A percentile compares a stretch with the other conserved stretches of the same genome.
phyloP scores from a whole-genome alignment of 179 eudicot genomes.

The Actinidia arguta region DNA sequence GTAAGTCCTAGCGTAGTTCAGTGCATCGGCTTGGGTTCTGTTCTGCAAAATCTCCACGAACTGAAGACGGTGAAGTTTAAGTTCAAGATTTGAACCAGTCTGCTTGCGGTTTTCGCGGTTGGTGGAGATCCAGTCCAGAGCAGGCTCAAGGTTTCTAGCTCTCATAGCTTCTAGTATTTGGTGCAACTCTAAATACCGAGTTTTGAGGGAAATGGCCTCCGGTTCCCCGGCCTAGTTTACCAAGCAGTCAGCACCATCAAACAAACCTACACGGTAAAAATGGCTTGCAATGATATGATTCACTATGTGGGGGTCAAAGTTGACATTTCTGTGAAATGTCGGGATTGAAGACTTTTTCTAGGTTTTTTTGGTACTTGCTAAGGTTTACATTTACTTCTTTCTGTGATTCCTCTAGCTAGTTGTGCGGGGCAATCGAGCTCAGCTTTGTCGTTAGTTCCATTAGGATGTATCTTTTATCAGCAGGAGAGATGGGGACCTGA shows the following conservation, averaged over 20 bases:
- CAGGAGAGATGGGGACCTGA: slow-evolving; percentile 40
- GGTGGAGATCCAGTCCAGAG: slow-evolving; percentile 67
- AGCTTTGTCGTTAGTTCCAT: slow-evolving; percentile 67
- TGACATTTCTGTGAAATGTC: slow-evolving; percentile 79
- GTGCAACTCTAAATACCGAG: slow-evolving; percentile 72
- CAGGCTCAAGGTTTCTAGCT: slow-evolving; percentile 71
- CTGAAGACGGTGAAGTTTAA: slow-evolving; percentile 75
- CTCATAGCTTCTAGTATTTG: slow-evolving; percentile 74
- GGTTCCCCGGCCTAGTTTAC: slow-evolving; percentile 62
- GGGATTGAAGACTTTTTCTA: slow-evolving; percentile 66
- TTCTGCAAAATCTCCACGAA: slow-evolving; percentile 73
- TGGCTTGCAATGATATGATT: slow-evolving; percentile 74
- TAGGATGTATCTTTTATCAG: slow-evolving; percentile 51
- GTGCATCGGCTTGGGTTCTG: slow-evolving; percentile 58
- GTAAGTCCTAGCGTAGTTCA: slow-evolving; percentile 63
- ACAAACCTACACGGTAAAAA: slow-evolving; percentile 73
- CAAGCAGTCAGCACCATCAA: slow-evolving; percentile 63
- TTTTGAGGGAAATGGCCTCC: slow-evolving; percentile 55
- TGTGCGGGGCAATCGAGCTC: slow-evolving; percentile 45
- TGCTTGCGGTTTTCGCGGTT: slow-evolving; percentile 66
- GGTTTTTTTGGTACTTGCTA: slow-evolving; percentile 61
- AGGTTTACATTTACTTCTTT: slow-evolving; percentile 66
- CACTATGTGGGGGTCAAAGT: slow-evolving; percentile 57
- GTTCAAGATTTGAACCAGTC: slow-evolving; percentile 73
- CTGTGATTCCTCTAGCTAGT: slow-evolving; percentile 55